phyloP scores from a whole-genome alignment of 345 rosid genomes.

The Rubroshorea leprosula region DNA sequence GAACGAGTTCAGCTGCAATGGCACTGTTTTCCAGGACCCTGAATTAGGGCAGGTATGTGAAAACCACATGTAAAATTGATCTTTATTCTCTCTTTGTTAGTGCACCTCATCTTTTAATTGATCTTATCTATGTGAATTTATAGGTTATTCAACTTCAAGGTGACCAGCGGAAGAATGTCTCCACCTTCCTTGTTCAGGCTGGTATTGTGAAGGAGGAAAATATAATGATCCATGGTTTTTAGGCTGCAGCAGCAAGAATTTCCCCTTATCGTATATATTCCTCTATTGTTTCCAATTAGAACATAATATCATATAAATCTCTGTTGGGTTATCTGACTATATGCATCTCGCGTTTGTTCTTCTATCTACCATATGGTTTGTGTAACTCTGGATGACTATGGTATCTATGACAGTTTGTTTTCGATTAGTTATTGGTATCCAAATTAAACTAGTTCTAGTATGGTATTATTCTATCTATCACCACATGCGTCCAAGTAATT shows the following conservation, averaged over 20 bases:
- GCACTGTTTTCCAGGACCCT: background rate
- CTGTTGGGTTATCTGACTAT: background rate
- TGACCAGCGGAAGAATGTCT: background rate
- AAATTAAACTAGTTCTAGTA: background rate
- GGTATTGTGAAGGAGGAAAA: background rate
- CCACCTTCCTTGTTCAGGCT: background rate
- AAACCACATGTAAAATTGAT: background rate
- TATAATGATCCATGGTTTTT: background rate
- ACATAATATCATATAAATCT: too few species aligned
- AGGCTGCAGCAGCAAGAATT: background rate
- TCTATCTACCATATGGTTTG: background rate
- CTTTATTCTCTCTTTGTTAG: background rate
- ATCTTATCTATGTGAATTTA: background rate
- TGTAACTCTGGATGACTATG: background rate
- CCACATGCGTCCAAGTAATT: too few species aligned
- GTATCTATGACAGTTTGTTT: background rate
- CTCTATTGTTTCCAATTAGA: background rate
- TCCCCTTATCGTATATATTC: background rate
- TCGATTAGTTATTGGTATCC: background rate
- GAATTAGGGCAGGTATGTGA: background rate
- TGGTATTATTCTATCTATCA: too few species aligned
- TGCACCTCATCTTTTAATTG: background rate
- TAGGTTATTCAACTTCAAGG: background rate
- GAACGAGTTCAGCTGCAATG: background rate
- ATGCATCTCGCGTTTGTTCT: background rate